A percentile compares a stretch with the other conserved stretches of the same genome.
Evolutionary conservation across 352 stramenopile genomes (phyloP).

Genomic region (Peronosclerospora sorghi): DNA sequence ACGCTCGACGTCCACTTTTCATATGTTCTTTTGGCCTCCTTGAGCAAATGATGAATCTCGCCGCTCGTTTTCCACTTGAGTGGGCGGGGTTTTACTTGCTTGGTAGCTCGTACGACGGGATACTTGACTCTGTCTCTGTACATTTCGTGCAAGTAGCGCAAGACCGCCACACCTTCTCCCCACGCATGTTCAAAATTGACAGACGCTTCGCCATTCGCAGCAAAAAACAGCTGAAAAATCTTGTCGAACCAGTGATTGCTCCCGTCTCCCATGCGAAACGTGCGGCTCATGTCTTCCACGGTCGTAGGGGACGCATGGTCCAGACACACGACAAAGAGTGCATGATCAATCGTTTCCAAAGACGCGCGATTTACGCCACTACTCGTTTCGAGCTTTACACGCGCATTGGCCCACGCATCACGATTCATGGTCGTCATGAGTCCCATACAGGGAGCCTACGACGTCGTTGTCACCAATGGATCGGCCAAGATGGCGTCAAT

Average conservation of each 20-base stretch:
- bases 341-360: conserved; percentile 75
- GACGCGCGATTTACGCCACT: conserved; percentile 50
- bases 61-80: conserved; percentile 53
- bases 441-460: conserved; percentile 39
- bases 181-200: too few species aligned
- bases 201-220: conserved; percentile 63
- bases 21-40: conserved; percentile 61
- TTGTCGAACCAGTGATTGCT: conserved; percentile 90
- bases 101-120: conserved; percentile 36
- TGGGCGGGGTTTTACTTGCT: conserved; percentile 21
- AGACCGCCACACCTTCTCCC: conserved; percentile 82
- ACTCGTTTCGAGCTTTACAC: conserved; percentile 52
- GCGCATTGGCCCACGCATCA: too few species aligned
- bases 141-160: conserved; percentile 85
- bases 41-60: conserved; percentile 44
- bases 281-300: conserved; percentile 58
- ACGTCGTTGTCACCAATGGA: too few species aligned
- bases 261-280: conserved; percentile 73
- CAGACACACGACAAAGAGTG: too few species aligned
- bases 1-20: conserved; percentile 50
- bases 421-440: conserved; percentile 77
- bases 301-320: too few species aligned
- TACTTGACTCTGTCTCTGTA: too few species aligned
- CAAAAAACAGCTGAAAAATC: conserved; percentile 85
- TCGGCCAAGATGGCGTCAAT: conserved; percentile 79